Evolutionary conservation across 192 early-diverging fungal species (phyloP), one percentile per base, ranked within the genome.

Genomic region (Coemansia sp.): DNA sequence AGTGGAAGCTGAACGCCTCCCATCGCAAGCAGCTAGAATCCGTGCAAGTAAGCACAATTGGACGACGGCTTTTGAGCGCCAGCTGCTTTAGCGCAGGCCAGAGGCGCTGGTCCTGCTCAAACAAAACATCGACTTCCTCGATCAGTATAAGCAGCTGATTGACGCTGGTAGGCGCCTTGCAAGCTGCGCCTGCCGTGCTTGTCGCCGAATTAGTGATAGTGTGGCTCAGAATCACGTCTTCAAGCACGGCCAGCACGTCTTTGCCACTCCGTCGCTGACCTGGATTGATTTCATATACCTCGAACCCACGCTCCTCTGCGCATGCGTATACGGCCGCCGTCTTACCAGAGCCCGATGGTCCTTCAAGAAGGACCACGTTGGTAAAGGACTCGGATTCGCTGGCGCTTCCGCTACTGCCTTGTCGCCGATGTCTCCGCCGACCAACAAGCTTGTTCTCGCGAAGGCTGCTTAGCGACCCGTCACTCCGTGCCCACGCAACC

Each of bases 21-120:
- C 78, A 71, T 46, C 68, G 72, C 24, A 81, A 60, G 16, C 65
- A 74, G 19, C 68, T 50, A 8, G 42, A 35, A 24, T 65, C 64
- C 66, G 86, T 88, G 70, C 91, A 91, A 0, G 88, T 92, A 69
- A 95, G 82, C n/a, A 93, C 83, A 24, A 95, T 91, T 0, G 93
- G 93, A 1, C 91, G 80, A 34, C 85, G 87, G 72, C 86, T 89
- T 47, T 83, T 87, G 36, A 85, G 78, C 16, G 89, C 82, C 29
- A 95, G 67, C 42, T 83, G 79, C 55, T 83, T 80, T 10, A 95
- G 81, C 1, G 85, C 86, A 1, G 83, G 64, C 90, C 91, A 92
- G 34, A 93, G 87, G 3, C 88, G 87, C 42, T 86, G 87, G 63
- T 95, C 93, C 24, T 89, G 84, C 32, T 93, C 89, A 82, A 86